Conservation (phyloP, 805 yeast genomes). For the Candida montana region DNA sequence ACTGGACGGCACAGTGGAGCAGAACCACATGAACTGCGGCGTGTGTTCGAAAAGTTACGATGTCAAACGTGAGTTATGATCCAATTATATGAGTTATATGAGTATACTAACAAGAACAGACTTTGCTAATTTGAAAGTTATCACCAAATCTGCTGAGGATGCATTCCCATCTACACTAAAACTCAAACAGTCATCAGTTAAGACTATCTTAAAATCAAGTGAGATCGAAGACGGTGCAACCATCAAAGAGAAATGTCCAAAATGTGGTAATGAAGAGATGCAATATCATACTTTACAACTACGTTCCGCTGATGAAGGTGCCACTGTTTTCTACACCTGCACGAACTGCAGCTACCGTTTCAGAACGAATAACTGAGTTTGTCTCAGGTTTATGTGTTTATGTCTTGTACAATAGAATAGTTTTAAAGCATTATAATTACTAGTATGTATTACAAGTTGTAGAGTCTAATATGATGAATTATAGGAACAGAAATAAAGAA, state of each 20-base stretch:
- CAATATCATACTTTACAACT: constrained; percentile 93
- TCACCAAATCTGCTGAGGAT: constrained; percentile 82
- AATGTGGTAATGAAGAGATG: constrained; percentile 98
- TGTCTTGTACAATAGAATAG: constrained; percentile 5
- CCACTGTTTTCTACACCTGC: constrained; percentile 97
- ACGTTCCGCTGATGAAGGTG: constrained; percentile 99
- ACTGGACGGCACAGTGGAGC: constrained; percentile 56
- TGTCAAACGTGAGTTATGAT: constrained; percentile 28
- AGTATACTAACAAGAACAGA: too few species aligned
- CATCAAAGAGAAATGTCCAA: constrained; percentile 96
- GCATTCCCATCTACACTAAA: constrained; percentile 88
- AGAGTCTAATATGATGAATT: not conserved
- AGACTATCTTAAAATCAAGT: constrained; percentile 68
- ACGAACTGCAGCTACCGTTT: constrained; percentile 87
- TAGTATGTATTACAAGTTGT: too few species aligned
- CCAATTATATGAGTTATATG: too few species aligned
- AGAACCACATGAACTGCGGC: constrained; percentile 51
- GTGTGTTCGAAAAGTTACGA: constrained; percentile 42
- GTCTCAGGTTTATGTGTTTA: not conserved
- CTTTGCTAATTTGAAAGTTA: constrained; percentile 77
- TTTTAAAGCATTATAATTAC: not conserved
- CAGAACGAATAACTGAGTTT: constrained; percentile 79
- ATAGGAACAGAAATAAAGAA: not conserved
- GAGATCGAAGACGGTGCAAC: constrained; percentile 95
- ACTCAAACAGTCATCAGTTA: constrained; percentile 83